Conservation (phyloP, 2,329 filamentous ascomycete genomes). For the Pseudocercospora fuligena region DNA sequence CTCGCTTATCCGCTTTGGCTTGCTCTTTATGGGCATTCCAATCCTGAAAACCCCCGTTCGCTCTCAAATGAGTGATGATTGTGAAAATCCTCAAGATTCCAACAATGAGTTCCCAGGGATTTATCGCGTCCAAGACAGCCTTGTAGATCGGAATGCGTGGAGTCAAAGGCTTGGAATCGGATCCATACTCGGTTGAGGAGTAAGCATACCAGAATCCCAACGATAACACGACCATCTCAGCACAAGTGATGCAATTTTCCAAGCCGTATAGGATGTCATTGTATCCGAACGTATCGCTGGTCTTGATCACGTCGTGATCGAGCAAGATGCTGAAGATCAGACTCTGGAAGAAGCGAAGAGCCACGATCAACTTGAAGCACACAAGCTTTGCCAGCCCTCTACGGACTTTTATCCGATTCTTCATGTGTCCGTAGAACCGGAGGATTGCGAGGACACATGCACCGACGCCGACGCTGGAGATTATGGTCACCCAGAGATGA, state of each 20-base stretch:
- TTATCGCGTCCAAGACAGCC: conserved; percentile 16
- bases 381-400: conserved; percentile 34
- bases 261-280: conserved; percentile 37
- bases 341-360: conserved; percentile 34
- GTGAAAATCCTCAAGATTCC: conserved; percentile 9
- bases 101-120: conserved; percentile 11
- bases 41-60: conserved; percentile 14
- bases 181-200: conserved; percentile 32
- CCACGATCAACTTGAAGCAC: conserved; percentile 39
- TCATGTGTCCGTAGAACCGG: conserved; percentile 34
- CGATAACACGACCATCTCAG: conserved; percentile 35
- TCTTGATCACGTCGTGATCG: conserved; percentile 32
- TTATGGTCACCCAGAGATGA: conserved; percentile 32
- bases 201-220: conserved; percentile 37
- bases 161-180: conserved; percentile 15
- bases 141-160: conserved; percentile 26
- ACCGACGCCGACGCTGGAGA: conserved; percentile 30
- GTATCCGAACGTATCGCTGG: conserved; percentile 27
- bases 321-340: conserved; percentile 36
- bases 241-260: conserved; percentile 30
- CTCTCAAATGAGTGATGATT: conserved; percentile 5
- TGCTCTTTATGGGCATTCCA: conserved; percentile 10
- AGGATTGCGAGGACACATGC: conserved; percentile 33
- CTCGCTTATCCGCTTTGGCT: conserved; percentile 17
- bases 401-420: conserved; percentile 27